A percentile compares a stretch with the other conserved stretches of the same genome.
Evolutionary conservation across 2,329 filamentous ascomycete genomes (phyloP).

Genomic region (Tolypocladium capitatum): DNA sequence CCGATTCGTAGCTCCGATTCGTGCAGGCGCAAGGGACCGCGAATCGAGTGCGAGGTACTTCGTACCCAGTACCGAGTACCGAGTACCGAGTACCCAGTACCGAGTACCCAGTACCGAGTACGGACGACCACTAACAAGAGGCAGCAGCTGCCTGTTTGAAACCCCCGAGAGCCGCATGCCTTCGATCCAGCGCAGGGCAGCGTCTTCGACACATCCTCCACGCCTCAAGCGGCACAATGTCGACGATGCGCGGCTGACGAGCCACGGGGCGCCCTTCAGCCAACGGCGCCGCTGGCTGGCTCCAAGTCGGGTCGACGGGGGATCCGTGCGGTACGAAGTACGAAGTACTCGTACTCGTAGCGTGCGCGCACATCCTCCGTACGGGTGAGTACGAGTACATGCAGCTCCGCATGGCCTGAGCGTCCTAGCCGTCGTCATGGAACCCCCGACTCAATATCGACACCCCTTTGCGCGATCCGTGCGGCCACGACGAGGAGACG

Average conservation of each 20-base stretch:
- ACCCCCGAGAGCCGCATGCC: not conserved
- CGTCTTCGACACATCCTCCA: too few relatives aligned
- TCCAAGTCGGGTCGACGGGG: not conserved
- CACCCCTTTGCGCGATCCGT: not conserved
- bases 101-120: too few relatives aligned
- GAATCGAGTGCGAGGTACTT: not conserved
- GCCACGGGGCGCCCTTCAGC: too few relatives aligned
- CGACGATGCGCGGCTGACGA: not conserved
- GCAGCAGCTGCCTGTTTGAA: not conserved
- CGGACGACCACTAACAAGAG: not conserved
- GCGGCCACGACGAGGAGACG: not conserved
- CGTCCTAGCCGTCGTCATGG: not conserved
- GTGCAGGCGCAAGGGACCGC: too few relatives aligned
- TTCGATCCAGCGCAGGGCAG: not conserved
- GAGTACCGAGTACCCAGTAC: too few relatives aligned
- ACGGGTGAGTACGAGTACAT: too few relatives aligned
- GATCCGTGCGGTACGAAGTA: slow-evolving; percentile 1
- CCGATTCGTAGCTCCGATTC: too few relatives aligned
- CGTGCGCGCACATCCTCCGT: not conserved
- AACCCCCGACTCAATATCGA: not conserved
- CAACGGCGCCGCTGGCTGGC: not conserved
- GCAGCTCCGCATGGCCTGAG: not conserved
- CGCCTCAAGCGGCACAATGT: not conserved
- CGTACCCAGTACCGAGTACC: too few relatives aligned
- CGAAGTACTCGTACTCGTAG: too few relatives aligned